Evolutionary conservation across 164 flowering plant species (phyloP).

Genomic region (Stephania cephalantha): DNA sequence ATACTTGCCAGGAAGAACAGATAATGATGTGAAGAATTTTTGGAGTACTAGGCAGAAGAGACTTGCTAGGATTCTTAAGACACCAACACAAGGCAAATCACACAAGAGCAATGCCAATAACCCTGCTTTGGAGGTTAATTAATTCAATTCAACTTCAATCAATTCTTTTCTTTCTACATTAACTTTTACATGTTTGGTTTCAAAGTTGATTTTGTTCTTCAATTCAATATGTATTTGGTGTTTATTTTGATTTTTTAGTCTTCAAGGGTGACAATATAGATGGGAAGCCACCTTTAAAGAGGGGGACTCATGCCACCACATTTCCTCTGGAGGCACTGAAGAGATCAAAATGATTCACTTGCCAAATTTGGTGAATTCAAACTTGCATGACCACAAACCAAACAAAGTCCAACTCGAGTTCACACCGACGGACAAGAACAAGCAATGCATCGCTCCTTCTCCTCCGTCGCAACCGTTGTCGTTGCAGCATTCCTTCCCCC

Average conservation of each 20-base stretch:
- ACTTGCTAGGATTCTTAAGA: slow-evolving; percentile 61
- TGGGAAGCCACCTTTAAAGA: slow-evolving; percentile 28
- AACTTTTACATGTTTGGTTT: neutral
- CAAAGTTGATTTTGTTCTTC: no score
- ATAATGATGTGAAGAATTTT: slow-evolving; percentile 94
- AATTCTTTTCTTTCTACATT: neutral
- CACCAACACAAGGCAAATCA: slow-evolving; percentile 22
- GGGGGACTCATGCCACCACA: slow-evolving; percentile 21
- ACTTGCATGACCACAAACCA: slow-evolving; percentile 16
- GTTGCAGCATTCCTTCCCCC: slow-evolving; percentile 15
- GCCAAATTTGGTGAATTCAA: slow-evolving; percentile 29
- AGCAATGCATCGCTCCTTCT: slow-evolving; percentile 14
- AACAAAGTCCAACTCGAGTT: slow-evolving; percentile 17
- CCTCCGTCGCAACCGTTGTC: slow-evolving; percentile 9
- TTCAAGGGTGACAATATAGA: slow-evolving; percentile 24
- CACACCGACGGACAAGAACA: slow-evolving; percentile 10
- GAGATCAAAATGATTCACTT: slow-evolving; percentile 32
- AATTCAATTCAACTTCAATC: neutral
- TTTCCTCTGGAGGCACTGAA: slow-evolving; percentile 25
- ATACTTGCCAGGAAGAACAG: slow-evolving; percentile 77
- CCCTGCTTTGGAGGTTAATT: slow-evolving; percentile 32
- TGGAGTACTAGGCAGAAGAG: slow-evolving; percentile 97
- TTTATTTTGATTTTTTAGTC: slow-evolving; percentile 24
- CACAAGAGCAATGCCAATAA: slow-evolving; percentile 24
- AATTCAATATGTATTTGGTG: neutral